Evolutionary conservation across 139 green algal species (phyloP).

Genomic region (Gonium pectorale): DNA sequence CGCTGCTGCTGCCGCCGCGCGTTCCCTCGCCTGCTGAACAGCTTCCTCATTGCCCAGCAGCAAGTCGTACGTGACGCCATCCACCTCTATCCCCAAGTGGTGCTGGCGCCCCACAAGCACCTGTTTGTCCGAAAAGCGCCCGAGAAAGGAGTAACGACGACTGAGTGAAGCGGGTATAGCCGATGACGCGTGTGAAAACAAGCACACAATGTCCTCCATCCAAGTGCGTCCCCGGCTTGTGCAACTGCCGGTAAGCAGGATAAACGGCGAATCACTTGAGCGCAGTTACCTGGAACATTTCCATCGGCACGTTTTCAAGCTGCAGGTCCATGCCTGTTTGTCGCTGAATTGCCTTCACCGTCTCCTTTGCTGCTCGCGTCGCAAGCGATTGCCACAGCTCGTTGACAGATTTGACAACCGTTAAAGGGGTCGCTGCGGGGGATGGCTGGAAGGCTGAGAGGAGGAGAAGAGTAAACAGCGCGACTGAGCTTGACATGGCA

Average conservation of each 20-base stretch:
- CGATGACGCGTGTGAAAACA: no score
- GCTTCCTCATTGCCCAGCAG: constrained; percentile 17
- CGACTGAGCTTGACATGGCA: no score
- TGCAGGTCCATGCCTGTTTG: neutral
- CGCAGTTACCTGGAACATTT: constrained; percentile 39
- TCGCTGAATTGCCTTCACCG: neutral
- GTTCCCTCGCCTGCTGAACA: neutral
- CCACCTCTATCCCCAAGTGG: constrained; percentile 26
- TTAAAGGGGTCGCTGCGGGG: neutral
- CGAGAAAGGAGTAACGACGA: neutral
- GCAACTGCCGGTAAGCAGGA: no score
- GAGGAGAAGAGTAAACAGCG: neutral
- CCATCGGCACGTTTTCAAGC: neutral
- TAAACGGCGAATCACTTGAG: no score
- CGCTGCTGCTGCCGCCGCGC: neutral
- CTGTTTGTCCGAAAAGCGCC: neutral
- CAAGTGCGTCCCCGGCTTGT: no score
- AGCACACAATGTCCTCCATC: no score
- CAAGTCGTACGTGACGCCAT: constrained; percentile 27
- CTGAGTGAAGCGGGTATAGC: no score
- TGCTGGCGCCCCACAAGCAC: constrained; percentile 30
- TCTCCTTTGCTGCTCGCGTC: neutral
- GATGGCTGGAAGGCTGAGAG: no score
- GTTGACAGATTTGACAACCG: constrained; percentile 1
- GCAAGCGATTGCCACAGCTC: constrained; percentile 2